phyloP scores from a whole-genome alignment of 1,139 yeast species.

The Magnusiomyces fungicola region DNA sequence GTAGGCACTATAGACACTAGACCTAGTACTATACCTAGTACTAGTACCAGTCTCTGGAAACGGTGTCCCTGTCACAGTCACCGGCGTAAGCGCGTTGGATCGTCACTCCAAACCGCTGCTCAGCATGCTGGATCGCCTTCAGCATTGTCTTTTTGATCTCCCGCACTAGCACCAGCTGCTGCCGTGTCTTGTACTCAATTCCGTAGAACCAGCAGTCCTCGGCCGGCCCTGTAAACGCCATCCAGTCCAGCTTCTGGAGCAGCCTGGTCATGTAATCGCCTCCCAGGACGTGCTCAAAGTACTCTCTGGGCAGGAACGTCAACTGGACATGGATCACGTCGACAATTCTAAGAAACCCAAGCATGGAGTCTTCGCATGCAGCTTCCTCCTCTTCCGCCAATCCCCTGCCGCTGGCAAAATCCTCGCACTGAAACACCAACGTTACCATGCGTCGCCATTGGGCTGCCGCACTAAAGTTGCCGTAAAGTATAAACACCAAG shows the following conservation, averaged over 20 bases:
- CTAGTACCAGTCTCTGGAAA: too few relatives aligned
- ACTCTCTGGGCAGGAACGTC: not conserved
- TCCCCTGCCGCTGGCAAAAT: not conserved
- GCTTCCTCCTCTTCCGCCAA: too few relatives aligned
- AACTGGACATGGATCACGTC: not conserved
- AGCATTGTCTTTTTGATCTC: not conserved
- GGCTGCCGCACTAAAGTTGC: conserved; percentile 3
- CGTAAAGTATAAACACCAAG: not conserved
- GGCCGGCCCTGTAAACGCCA: not conserved
- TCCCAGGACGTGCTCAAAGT: not conserved
- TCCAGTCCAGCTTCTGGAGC: not conserved
- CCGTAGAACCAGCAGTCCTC: conserved; percentile 3
- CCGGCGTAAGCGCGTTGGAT: too few relatives aligned
- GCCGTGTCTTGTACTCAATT: not conserved
- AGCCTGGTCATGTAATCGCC: not conserved
- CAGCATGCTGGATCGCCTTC: not conserved
- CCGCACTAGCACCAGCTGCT: too few relatives aligned
- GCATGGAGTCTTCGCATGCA: too few relatives aligned
- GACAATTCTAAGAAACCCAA: not conserved
- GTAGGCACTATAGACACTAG: too few relatives aligned
- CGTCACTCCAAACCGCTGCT: not conserved
- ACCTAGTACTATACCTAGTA: too few relatives aligned
- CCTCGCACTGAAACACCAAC: not conserved
- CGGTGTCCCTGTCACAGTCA: too few relatives aligned
- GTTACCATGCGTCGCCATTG: conserved; percentile 6